Evolutionary conservation across 106 monocot species (phyloP), one percentile per base, ranked within the genome.

Genomic region (Dendrobium nobile): DNA sequence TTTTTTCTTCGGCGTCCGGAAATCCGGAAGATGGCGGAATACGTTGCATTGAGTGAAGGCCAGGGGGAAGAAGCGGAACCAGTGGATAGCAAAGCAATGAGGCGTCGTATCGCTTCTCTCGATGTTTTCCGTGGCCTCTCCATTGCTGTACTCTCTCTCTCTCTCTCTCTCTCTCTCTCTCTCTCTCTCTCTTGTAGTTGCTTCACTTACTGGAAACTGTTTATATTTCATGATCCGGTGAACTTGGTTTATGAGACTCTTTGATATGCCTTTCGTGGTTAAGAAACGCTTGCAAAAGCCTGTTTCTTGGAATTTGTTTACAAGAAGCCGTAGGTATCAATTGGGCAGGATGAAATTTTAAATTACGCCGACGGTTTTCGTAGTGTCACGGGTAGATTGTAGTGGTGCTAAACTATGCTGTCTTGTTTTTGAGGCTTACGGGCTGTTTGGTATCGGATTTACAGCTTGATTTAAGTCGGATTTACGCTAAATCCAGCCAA

Each of bases 81-180:
- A 3, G 27, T 9, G 48, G 20, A 19, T 54, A n/a, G 22, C 67
- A 72, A 43, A 11, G 3, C 15, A 4, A 68, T 41, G 61, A 55
- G 19, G 16, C 43, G 48, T 15, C 86, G 89, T 28, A 33, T 90
- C 82, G 87, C 75, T 70, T 90, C 85, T 47, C 87, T 90, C 42
- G 90, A 90, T 54, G 85, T 81, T 27, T 90, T 90, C 59, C 83
- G 90, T 0, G 90, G 90, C 80, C 81, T 90, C 72, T 85, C 87
- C 67, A 81, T 90, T 67, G 87, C 85, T 80, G 89, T 90, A 78
- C 67, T 72, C 43, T 85, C 78, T 77, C 85, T 77, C 77, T 80
- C 56, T 64, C 41, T 79, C 78, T 65, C 31, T 19, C 9, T 75
- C 73, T 16, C 2, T 47, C 26, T 11, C 40, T 9, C 3, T 17